Percentiles rank a stretch among this genome's conserved stretches.
phyloP scores from a whole-genome alignment of 805 yeast genomes.

The Zygosaccharomyces bisporus region DNA sequence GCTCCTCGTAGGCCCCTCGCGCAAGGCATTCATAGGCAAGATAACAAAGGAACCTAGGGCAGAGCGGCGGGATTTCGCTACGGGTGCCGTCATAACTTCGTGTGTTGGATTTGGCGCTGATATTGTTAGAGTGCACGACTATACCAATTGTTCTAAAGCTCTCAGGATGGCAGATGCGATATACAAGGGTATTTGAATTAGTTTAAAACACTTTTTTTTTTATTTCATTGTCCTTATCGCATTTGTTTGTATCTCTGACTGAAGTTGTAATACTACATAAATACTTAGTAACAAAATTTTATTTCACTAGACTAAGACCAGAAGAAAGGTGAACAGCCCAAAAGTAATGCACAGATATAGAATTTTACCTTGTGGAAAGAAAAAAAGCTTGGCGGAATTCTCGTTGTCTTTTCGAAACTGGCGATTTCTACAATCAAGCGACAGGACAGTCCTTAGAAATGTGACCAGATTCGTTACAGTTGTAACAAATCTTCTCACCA shows the following conservation, averaged over 20 bases:
- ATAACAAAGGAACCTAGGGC: slow-evolving; percentile 58
- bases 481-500: slow-evolving; percentile 48
- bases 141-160: slow-evolving; percentile 52
- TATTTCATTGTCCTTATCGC: background rate
- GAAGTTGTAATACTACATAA: slow-evolving; percentile 8
- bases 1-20: slow-evolving; percentile 77
- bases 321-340: background rate
- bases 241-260: background rate
- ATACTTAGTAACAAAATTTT: slow-evolving; percentile 3
- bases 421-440: slow-evolving; percentile 9
- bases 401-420: background rate
- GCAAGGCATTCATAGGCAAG: slow-evolving; percentile 82
- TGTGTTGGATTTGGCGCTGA: slow-evolving; percentile 71
- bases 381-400: background rate
- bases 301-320: background rate
- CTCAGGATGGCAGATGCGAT: slow-evolving; percentile 66
- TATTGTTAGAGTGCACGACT: slow-evolving; percentile 87
- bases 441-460: slow-evolving; percentile 71
- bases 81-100: slow-evolving; percentile 70
- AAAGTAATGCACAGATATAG: slow-evolving; percentile 1
- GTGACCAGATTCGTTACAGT: slow-evolving; percentile 66
- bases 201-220: background rate
- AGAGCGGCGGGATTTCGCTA: slow-evolving; percentile 64
- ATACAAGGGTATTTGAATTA: slow-evolving; percentile 15
- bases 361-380: background rate